These are phyloP conservation scores for Russula dissimulans DNA, from an alignment of 768 basidiomycete genomes.

Conservation along the genomic window DNA sequence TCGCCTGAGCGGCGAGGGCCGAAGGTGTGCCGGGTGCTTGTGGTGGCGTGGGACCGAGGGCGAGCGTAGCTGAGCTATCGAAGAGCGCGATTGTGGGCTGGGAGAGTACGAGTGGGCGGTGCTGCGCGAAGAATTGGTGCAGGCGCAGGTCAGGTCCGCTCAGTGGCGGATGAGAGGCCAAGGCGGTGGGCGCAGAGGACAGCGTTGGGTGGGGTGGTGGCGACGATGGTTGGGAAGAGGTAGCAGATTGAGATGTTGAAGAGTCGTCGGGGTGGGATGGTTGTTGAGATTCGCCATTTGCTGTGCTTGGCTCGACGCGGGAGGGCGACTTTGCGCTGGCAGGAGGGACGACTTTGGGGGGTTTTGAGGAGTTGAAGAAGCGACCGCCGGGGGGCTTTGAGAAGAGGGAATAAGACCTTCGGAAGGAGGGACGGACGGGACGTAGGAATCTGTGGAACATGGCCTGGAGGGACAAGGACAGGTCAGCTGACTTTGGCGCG, in stretches of 20 bases:
- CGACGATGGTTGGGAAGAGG: not conserved
- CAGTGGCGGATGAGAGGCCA: constrained; percentile 44
- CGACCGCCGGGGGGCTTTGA: constrained; percentile 68
- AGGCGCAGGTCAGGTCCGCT: constrained; percentile 64
- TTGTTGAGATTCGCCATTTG: constrained; percentile 20
- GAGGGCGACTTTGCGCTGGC: constrained; percentile 23
- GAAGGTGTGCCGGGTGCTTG: constrained; percentile 14
- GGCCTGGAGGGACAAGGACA: no score
- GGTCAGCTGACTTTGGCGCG: not conserved
- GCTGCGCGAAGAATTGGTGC: constrained; percentile 78
- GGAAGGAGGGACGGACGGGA: constrained; percentile 24
- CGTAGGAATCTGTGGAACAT: constrained; percentile 17
- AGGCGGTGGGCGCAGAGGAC: constrained; percentile 6
- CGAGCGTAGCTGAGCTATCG: constrained; percentile 22
- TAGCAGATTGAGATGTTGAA: not conserved
- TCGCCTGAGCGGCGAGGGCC: constrained; percentile 17
- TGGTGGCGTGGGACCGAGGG: not conserved
- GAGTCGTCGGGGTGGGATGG: constrained; percentile 8
- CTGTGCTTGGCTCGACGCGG: constrained; percentile 37
- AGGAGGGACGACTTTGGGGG: constrained; percentile 39
- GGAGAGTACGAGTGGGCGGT: constrained; percentile 64
- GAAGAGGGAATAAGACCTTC: constrained; percentile 67
- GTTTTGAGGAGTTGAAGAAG: constrained; percentile 66
- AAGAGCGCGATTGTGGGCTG: constrained; percentile 52
- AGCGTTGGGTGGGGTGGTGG: not conserved